Conservation (phyloP, 2,329 filamentous ascomycete species). For the Arthroderma sp. region DNA sequence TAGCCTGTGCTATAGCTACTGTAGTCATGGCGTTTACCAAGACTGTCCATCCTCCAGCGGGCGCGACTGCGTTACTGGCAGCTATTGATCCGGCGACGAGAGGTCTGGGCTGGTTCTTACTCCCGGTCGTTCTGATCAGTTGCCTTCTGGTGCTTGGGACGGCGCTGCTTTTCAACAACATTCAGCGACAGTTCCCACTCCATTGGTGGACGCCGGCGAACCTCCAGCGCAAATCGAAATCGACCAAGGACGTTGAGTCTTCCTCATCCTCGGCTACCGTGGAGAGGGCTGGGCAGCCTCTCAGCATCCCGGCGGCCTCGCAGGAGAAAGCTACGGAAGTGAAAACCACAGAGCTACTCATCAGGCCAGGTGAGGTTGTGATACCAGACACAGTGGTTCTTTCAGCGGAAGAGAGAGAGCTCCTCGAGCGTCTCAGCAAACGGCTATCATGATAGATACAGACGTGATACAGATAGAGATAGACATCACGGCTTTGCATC, state of each 20-base stretch:
- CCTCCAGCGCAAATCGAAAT: conserved; percentile 12
- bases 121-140: conserved; percentile 51
- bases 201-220: conserved; percentile 49
- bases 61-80: conserved; percentile 58
- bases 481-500: too few species aligned
- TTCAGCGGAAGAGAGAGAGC: conserved; percentile 19
- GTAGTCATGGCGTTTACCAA: conserved; percentile 56
- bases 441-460: conserved; percentile 14
- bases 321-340: neutral
- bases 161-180: conserved; percentile 55
- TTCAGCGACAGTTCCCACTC: conserved; percentile 51
- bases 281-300: neutral
- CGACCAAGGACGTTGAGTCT: conserved; percentile 12
- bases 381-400: conserved; percentile 24
- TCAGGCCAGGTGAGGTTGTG: conserved; percentile 18
- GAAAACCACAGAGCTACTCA: conserved; percentile 12
- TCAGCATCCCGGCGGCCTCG: neutral
- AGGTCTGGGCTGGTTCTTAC: conserved; percentile 53
- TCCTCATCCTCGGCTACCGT: conserved; percentile 7
- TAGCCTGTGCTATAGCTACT: conserved; percentile 52
- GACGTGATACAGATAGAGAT: too few species aligned
- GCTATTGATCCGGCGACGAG: conserved; percentile 44
- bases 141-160: conserved; percentile 47
- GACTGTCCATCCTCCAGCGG: conserved; percentile 60
- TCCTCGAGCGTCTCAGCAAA: conserved; percentile 22